Evolutionary conservation across 176 grass and related monocot species (phyloP).

Genomic region (Elaeis guineensis): DNA sequence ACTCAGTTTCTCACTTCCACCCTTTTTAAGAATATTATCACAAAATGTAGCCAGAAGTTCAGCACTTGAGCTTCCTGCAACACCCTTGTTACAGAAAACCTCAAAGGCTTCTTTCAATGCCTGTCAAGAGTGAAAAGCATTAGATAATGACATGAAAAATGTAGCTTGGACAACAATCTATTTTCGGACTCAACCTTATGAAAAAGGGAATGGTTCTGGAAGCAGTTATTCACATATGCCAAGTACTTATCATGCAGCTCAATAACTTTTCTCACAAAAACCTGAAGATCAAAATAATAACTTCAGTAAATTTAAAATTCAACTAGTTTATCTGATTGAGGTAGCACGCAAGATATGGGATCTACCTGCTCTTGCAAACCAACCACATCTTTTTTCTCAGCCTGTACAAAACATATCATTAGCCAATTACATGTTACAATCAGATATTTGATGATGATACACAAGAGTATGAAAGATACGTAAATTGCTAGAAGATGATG

Average conservation of each 20-base stretch:
- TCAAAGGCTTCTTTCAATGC: constrained; percentile 97
- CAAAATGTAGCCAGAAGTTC: constrained; percentile 91
- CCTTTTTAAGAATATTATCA: constrained; percentile 97
- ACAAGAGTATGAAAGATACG: too few relatives aligned
- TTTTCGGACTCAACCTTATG: constrained; percentile 53
- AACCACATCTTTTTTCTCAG: constrained; percentile 82
- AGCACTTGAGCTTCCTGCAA: constrained; percentile 86
- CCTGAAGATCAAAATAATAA: constrained; percentile 31
- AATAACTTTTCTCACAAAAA: constrained; percentile 95
- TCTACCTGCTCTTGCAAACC: constrained; percentile 85
- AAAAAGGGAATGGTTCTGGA: constrained; percentile 86
- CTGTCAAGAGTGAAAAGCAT: constrained; percentile 19
- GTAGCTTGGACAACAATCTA: neutral
- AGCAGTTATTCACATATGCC: constrained; percentile 82
- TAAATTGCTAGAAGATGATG: too few relatives aligned
- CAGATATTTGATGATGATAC: too few relatives aligned
- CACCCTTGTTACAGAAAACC: constrained; percentile 94
- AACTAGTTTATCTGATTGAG: neutral
- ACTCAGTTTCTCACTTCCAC: constrained; percentile 90
- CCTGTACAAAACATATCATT: constrained; percentile 25
- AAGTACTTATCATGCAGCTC: constrained; percentile 95
- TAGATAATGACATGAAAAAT: neutral
- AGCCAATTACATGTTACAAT: too few relatives aligned
- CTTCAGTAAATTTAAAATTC: neutral
- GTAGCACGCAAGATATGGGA: neutral